Conservation (phyloP, 2,329 filamentous ascomycete genomes). For the Annulohypoxylon truncatum region DNA sequence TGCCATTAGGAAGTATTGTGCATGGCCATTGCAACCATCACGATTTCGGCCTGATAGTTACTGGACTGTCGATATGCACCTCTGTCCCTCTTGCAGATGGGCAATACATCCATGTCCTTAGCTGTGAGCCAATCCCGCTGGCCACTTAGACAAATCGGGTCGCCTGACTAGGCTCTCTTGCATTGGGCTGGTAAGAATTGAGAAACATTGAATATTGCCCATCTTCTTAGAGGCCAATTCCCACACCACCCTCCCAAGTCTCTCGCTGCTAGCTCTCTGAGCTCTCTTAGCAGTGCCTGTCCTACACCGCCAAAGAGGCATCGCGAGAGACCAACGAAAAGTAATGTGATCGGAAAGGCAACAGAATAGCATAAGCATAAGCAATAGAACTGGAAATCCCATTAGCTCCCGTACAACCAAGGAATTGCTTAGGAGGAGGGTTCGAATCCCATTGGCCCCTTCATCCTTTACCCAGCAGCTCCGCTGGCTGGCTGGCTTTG, state of each 20-base stretch:
- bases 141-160: constrained; percentile 50
- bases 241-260: constrained; percentile 35
- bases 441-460: constrained; percentile 44
- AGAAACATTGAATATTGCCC: constrained; percentile 43
- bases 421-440: constrained; percentile 30
- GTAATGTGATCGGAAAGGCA: constrained; percentile 37
- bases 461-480: constrained; percentile 31
- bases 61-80: constrained; percentile 49
- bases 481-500: constrained; percentile 40
- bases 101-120: constrained; percentile 45
- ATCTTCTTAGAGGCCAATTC: constrained; percentile 35
- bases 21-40: constrained; percentile 51
- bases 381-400: constrained; percentile 40
- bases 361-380: constrained; percentile 38
- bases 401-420: constrained; percentile 47
- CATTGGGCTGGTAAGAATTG: constrained; percentile 42
- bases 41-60: constrained; percentile 44
- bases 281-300: constrained; percentile 19
- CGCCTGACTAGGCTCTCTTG: constrained; percentile 49
- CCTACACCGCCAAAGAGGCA: constrained; percentile 37
- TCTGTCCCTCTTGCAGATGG: constrained; percentile 49
- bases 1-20: constrained; percentile 47
- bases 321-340: constrained; percentile 22
- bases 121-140: constrained; percentile 50
- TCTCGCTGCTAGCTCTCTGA: constrained; percentile 13